phyloP scores from a whole-genome alignment of 164 flowering plant genomes.

The Aristolochia fimbriata region DNA sequence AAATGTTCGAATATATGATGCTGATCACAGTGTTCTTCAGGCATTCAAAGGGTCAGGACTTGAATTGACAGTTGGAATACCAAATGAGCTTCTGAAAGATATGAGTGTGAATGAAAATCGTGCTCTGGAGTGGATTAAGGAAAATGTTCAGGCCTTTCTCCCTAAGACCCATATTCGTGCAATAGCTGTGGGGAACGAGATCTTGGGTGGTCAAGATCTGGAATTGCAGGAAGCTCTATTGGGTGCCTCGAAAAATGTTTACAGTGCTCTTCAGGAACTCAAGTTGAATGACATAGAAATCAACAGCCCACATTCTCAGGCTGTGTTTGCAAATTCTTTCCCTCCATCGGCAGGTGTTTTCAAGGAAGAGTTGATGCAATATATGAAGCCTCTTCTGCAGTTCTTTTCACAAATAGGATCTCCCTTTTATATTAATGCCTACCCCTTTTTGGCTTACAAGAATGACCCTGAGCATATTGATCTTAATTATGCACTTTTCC shows the following conservation, averaged over 20 bases:
- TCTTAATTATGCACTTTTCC: constrained; percentile 61
- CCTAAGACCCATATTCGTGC: constrained; percentile 58
- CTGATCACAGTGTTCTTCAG: constrained; percentile 48
- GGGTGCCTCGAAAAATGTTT: constrained; percentile 60
- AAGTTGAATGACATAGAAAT: constrained; percentile 37
- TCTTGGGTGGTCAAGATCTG: constrained; percentile 35
- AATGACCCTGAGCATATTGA: constrained; percentile 54
- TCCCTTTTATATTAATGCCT: constrained; percentile 74
- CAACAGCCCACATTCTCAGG: constrained; percentile 57
- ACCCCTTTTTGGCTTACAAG: constrained; percentile 77
- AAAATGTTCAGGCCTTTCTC: constrained; percentile 53
- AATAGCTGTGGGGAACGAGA: constrained; percentile 79
- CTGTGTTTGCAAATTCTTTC: constrained; percentile 54
- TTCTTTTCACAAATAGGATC: constrained; percentile 53
- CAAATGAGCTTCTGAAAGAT: constrained; percentile 51
- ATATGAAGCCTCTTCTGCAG: constrained; percentile 67
- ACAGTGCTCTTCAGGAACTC: constrained; percentile 38
- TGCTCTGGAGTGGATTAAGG: constrained; percentile 65
- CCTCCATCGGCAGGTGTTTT: constrained; percentile 74
- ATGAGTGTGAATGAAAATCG: constrained; percentile 49
- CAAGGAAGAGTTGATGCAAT: constrained; percentile 36
- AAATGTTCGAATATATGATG: constrained; percentile 74
- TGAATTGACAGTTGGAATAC: constrained; percentile 55
- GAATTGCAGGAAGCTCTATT: constrained; percentile 54
- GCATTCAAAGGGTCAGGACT: constrained; percentile 69